These are phyloP conservation scores for Nepenthes alata DNA, from an alignment of 179 eudicot genomes.

Conservation along the genomic window DNA sequence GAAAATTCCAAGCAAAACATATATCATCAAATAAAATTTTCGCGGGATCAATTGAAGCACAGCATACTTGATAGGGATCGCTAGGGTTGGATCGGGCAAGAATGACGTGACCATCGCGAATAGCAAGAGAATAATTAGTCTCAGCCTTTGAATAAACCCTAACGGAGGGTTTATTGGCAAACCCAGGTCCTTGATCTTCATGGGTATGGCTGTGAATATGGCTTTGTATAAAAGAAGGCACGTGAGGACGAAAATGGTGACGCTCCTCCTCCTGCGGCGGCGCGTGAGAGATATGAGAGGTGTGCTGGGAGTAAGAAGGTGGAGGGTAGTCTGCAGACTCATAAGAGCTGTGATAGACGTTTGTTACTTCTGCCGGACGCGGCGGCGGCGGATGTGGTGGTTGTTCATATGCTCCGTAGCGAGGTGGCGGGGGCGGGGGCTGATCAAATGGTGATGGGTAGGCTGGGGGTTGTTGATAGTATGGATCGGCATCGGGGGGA, in stretches of 20 bases:
- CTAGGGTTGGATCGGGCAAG: constrained; percentile 48
- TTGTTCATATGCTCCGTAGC: neutral
- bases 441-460: constrained; percentile 12
- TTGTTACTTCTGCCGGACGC: neutral
- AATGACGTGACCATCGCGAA: constrained; percentile 49
- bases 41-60: neutral
- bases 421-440: constrained; percentile 7
- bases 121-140: constrained; percentile 42
- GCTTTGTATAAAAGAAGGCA: constrained; percentile 25
- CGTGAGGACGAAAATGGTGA: constrained; percentile 28
- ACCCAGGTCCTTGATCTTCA: constrained; percentile 8
- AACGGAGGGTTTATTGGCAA: constrained; percentile 34
- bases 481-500: constrained; percentile 1
- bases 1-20: no score
- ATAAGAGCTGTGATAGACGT: constrained; percentile 6
- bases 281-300: constrained; percentile 9
- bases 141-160: constrained; percentile 45
- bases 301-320: constrained; percentile 1
- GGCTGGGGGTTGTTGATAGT: neutral
- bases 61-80: constrained; percentile 50
- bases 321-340: constrained; percentile 11
- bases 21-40: neutral
- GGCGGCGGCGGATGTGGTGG: constrained; percentile 2
- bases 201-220: constrained; percentile 21
- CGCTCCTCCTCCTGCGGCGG: constrained; percentile 1